phyloP scores from a whole-genome alignment of 208 protist genomes.

The Zelonia costaricensis region DNA sequence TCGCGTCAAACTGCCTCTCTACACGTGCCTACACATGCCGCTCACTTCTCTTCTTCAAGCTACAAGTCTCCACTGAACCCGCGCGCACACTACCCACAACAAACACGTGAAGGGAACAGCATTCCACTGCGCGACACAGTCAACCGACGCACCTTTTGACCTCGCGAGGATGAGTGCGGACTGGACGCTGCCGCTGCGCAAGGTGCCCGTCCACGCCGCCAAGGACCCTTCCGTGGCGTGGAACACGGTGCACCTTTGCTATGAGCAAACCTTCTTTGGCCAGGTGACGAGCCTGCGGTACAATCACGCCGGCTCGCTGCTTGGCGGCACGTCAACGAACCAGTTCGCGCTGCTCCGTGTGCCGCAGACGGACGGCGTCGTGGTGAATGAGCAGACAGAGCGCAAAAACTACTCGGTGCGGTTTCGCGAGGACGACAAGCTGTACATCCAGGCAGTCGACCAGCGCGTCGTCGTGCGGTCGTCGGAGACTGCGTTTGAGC shows the following conservation, averaged over 20 bases:
- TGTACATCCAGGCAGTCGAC: constrained; percentile 75
- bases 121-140: no score
- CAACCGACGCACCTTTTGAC: constrained; percentile 1
- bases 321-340: constrained; percentile 78
- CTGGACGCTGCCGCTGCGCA: constrained; percentile 75
- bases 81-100: no score
- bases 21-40: not conserved
- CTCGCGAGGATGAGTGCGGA: constrained; percentile 29
- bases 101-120: no score
- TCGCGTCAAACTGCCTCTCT: not conserved
- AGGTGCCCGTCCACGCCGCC: constrained; percentile 45
- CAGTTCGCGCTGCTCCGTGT: constrained; percentile 81
- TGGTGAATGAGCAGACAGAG: constrained; percentile 83
- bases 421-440: constrained; percentile 83
- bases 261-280: constrained; percentile 88
- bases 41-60: not conserved
- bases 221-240: constrained; percentile 68
- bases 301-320: constrained; percentile 52
- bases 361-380: constrained; percentile 69
- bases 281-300: constrained; percentile 71
- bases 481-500: constrained; percentile 81
- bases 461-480: constrained; percentile 79
- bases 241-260: constrained; percentile 78
- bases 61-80: no score
- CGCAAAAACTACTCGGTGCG: constrained; percentile 71